phyloP scores from a whole-genome alignment of 805 yeast genomes.

The Barnettozyma populi region DNA sequence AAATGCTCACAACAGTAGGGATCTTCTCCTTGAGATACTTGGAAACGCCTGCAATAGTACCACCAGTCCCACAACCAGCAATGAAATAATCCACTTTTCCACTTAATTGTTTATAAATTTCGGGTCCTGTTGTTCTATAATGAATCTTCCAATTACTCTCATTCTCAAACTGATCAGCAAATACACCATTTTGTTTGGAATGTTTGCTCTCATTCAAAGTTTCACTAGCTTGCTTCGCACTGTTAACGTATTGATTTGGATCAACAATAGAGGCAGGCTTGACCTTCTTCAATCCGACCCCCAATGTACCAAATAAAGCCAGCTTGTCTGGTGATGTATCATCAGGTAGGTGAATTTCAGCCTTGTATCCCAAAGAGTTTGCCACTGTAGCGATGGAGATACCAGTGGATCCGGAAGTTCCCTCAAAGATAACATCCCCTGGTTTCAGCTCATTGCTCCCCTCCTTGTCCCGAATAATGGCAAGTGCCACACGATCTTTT shows the following conservation, averaged over 20 bases:
- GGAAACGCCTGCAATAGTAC: slow-evolving; percentile 92
- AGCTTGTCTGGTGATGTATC: slow-evolving; percentile 87
- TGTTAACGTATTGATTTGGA: slow-evolving; percentile 86
- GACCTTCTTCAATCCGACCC: slow-evolving; percentile 80
- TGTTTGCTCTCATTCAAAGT: slow-evolving; percentile 32
- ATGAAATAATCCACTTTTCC: slow-evolving; percentile 69
- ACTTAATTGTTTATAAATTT: slow-evolving; percentile 70
- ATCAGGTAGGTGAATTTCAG: slow-evolving; percentile 92
- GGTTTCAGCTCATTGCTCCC: slow-evolving; percentile 44
- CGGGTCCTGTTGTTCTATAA: slow-evolving; percentile 85
- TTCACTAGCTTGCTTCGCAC: slow-evolving; percentile 68
- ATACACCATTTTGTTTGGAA: slow-evolving; percentile 53
- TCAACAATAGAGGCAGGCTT: slow-evolving; percentile 95
- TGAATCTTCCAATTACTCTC: slow-evolving; percentile 87
- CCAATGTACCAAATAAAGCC: slow-evolving; percentile 61
- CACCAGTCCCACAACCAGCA: slow-evolving; percentile 95
- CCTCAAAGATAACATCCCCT: slow-evolving; percentile 83
- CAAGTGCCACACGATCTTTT: slow-evolving; percentile 88
- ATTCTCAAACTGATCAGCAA: slow-evolving; percentile 95
- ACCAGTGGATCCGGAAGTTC: slow-evolving; percentile 96
- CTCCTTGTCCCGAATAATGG: slow-evolving; percentile 72
- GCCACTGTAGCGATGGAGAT: slow-evolving; percentile 90
- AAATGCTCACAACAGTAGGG: slow-evolving; percentile 38
- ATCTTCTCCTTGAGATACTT: slow-evolving; percentile 54
- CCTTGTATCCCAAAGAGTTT: slow-evolving; percentile 78